Percentiles rank a stretch among this genome's conserved stretches.
phyloP scores from a whole-genome alignment of 495 filamentous ascomycete species.

The Penicillium samsonianum region DNA sequence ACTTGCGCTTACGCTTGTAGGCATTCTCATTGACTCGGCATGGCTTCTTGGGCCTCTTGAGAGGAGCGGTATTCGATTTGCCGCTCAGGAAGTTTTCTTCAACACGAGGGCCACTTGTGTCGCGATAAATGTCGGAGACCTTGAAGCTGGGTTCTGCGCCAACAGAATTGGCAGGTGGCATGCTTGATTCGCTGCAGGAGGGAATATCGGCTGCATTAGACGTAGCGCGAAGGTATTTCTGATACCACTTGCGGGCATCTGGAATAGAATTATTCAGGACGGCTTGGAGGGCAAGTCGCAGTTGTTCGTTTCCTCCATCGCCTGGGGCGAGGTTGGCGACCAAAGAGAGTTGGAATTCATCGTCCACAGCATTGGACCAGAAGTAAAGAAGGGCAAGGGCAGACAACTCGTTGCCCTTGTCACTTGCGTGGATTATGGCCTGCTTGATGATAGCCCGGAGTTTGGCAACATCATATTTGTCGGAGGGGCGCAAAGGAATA shows the following conservation, averaged over 20 bases:
- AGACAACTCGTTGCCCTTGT: conserved; percentile 7
- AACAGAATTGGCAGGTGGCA: conserved; percentile 45
- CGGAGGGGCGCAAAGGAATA: conserved; percentile 19
- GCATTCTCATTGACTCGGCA: conserved; percentile 20
- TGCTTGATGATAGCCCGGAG: conserved; percentile 19
- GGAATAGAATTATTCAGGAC: conserved; percentile 15
- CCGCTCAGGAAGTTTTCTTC: conserved; percentile 27
- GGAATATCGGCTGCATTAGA: not conserved
- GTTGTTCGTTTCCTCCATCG: conserved; percentile 3
- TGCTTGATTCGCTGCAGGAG: conserved; percentile 46
- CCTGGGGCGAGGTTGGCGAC: conserved; percentile 18
- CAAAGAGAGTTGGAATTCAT: conserved; percentile 28
- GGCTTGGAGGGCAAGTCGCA: conserved; percentile 18
- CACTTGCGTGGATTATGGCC: conserved; percentile 13
- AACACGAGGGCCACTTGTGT: conserved; percentile 24
- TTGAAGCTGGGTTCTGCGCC: conserved; percentile 31
- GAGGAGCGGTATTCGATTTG: conserved; percentile 36
- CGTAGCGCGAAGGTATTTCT: conserved; percentile 2
- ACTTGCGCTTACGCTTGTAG: conserved; percentile 30
- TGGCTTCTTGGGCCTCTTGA: conserved; percentile 29
- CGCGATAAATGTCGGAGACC: conserved; percentile 28
- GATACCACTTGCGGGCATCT: conserved; percentile 24
- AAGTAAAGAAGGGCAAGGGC: conserved; percentile 24
- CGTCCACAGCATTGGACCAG: conserved; percentile 19
- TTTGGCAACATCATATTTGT: conserved; percentile 16